Conservation (phyloP, 2,329 filamentous ascomycete species). For the Orbilia oligospora region DNA sequence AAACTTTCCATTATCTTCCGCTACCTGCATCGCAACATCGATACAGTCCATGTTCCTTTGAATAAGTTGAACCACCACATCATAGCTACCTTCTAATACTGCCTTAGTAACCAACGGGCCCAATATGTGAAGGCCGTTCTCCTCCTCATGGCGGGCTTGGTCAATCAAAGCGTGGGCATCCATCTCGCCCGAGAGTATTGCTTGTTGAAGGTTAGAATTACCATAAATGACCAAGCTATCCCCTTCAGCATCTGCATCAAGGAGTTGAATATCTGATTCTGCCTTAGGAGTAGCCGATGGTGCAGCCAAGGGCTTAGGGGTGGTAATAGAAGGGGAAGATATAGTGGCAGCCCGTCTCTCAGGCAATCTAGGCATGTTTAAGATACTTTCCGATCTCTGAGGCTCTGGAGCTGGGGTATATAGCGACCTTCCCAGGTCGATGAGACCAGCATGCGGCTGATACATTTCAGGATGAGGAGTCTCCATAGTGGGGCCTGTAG, state of each 20-base stretch:
- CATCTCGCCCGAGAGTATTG: constrained; percentile 43
- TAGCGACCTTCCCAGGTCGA: constrained; percentile 49
- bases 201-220: constrained; percentile 39
- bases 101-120: constrained; percentile 40
- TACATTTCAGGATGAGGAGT: constrained; percentile 47
- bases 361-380: constrained; percentile 51
- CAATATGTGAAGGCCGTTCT: constrained; percentile 35
- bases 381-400: constrained; percentile 42
- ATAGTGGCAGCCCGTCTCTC: constrained; percentile 40
- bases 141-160: constrained; percentile 36
- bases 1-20: constrained; percentile 54
- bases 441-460: constrained; percentile 52
- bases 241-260: constrained; percentile 25
- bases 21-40: constrained; percentile 45
- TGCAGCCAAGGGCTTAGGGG: constrained; percentile 5
- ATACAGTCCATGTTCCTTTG: constrained; percentile 53
- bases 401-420: constrained; percentile 44
- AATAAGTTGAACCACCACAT: constrained; percentile 48
- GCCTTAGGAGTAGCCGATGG: not conserved
- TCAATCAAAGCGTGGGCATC: constrained; percentile 39
- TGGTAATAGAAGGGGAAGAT: not conserved
- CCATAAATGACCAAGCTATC: constrained; percentile 51
- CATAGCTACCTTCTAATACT: constrained; percentile 39
- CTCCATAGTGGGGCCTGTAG: constrained; percentile 22
- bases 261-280: constrained; percentile 37